Conservation (phyloP, 139 green algal species). For the Desmodesmus armatus region DNA sequence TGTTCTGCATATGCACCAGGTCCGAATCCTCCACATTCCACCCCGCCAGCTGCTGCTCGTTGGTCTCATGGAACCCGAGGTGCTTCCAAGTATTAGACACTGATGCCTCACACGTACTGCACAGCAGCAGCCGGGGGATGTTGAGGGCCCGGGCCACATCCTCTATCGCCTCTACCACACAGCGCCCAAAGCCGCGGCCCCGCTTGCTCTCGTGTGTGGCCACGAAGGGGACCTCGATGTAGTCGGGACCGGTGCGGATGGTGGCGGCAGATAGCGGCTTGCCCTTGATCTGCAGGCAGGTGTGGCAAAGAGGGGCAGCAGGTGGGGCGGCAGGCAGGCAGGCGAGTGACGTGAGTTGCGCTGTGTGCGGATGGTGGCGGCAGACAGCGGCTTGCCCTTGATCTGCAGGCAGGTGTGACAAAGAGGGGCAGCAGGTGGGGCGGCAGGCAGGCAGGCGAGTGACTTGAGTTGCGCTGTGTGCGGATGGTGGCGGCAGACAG, state of each 20-base stretch:
- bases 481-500: conserved; percentile 90
- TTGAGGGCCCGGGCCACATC: conserved; percentile 69
- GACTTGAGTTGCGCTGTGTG: too few relatives aligned
- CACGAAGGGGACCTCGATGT: conserved; percentile 93
- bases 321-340: too few relatives aligned
- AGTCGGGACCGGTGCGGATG: conserved; percentile 83
- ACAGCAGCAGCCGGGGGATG: conserved; percentile 72
- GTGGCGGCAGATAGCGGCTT: conserved; percentile 88
- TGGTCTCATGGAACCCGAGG: conserved; percentile 84
- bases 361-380: conserved; percentile 89
- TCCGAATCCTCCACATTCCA: conserved; percentile 82
- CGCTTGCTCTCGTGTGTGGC: conserved; percentile 83
- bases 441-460: too few relatives aligned
- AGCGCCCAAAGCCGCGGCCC: conserved; percentile 83
- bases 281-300: conserved; percentile 69
- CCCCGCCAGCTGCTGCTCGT: conserved; percentile 74
- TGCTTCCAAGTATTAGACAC: conserved; percentile 80
- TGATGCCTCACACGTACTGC: conserved; percentile 76
- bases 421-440: too few relatives aligned
- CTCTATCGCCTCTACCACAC: conserved; percentile 89
- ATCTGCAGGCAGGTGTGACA: conserved; percentile 55
- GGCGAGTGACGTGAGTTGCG: too few relatives aligned
- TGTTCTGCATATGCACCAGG: conserved; percentile 91
- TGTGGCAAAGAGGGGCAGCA: too few relatives aligned
- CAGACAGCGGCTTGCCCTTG: conserved; percentile 82